phyloP scores from a whole-genome alignment of 805 yeast species.

The Lachancea quebecensis region DNA sequence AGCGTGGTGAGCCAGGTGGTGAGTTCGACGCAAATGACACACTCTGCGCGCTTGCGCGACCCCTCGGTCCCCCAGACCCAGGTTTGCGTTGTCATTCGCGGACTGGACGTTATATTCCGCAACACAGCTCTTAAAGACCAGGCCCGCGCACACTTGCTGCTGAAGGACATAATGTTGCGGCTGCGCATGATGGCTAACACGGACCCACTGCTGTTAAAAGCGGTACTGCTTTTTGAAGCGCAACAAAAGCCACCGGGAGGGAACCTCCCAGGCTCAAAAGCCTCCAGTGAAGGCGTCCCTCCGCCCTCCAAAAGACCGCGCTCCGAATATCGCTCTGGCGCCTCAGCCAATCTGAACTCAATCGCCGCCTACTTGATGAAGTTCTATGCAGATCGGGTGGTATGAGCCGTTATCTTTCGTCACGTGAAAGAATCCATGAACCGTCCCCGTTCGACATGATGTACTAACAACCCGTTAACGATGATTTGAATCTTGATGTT shows the following conservation, averaged over 20 bases:
- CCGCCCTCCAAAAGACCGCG: not conserved
- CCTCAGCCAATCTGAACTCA: slow-evolving; percentile 3
- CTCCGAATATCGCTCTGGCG: not conserved
- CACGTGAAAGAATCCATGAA: not conserved
- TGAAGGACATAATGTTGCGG: slow-evolving; percentile 20
- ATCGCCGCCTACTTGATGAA: slow-evolving; percentile 21
- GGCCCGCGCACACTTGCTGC: slow-evolving; percentile 15
- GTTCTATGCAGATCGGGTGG: slow-evolving; percentile 19
- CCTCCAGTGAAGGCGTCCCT: not conserved
- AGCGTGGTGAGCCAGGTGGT: slow-evolving; percentile 12
- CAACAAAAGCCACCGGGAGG: not conserved
- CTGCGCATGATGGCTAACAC: slow-evolving; percentile 18
- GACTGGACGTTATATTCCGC: slow-evolving; percentile 26
- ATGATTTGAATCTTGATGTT: no score
- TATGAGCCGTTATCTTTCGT: not conserved
- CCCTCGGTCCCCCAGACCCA: slow-evolving; percentile 3
- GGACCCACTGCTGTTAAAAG: not conserved
- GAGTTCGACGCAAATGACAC: slow-evolving; percentile 6
- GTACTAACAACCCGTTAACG: no score
- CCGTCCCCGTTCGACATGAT: no score
- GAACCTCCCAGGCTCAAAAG: not conserved
- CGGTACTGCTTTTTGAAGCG: not conserved
- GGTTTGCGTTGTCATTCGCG: slow-evolving; percentile 17
- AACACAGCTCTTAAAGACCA: slow-evolving; percentile 19
- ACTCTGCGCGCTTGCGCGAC: not conserved